Conservation (phyloP, 1,284 basidiomycete species). For the Cystobasidium slooffiae region DNA sequence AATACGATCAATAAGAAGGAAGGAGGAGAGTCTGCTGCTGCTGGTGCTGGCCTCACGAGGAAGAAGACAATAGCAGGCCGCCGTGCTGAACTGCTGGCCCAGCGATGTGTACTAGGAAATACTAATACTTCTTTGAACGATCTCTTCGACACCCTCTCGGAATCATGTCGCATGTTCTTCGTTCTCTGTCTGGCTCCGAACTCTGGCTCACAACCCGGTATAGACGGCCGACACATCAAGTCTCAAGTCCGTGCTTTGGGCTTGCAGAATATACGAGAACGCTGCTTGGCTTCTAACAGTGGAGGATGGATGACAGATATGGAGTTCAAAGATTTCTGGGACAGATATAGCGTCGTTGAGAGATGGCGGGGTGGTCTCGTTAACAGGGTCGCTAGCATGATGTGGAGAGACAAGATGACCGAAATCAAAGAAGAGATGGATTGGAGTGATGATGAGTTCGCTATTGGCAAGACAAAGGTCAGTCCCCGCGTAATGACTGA, state of each 20-base stretch:
- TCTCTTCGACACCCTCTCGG: conserved; percentile 84
- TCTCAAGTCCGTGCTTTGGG: conserved; percentile 85
- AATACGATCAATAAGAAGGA: conserved; percentile 46
- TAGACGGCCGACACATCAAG: conserved; percentile 89
- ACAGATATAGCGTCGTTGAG: conserved; percentile 69
- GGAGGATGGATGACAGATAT: conserved; percentile 62
- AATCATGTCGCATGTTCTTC: conserved; percentile 61
- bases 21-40: conserved; percentile 58
- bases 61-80: conserved; percentile 24
- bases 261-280: conserved; percentile 74
- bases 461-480: conserved; percentile 79
- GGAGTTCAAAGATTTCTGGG: conserved; percentile 84
- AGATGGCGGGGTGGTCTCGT: conserved; percentile 64
- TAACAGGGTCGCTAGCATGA: conserved; percentile 56
- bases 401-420: conserved; percentile 56
- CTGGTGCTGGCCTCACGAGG: conserved; percentile 56
- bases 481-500: conserved; percentile 44
- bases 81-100: conserved; percentile 28
- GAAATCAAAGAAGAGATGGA: conserved; percentile 66
- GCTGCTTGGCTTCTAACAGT: conserved; percentile 52
- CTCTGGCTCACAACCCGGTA: conserved; percentile 84
- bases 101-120: conserved; percentile 80
- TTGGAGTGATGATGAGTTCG: conserved; percentile 74
- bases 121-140: conserved; percentile 81
- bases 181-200: conserved; percentile 29